Base-by-base conservation (phyloP, 495 filamentous ascomycete species). In the Hypoxylon fragiforme region DNA sequence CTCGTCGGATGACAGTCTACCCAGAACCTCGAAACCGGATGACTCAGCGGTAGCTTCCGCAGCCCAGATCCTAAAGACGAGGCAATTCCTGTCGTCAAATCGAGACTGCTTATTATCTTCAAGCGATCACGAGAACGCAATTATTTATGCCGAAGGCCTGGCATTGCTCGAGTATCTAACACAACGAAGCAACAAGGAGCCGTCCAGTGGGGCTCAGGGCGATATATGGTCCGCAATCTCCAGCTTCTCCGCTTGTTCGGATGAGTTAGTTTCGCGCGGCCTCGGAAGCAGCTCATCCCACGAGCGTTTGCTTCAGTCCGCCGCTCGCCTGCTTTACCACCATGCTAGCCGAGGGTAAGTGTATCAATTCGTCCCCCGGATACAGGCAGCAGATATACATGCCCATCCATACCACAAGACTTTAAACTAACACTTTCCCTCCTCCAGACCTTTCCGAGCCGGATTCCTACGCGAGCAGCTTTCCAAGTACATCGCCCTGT, bases 131-230 rank as follows among this genome's bases (percentile, higher is more conserved):
- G 62, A 65, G 11, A 62, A 73, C 7, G 79, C 84, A 9, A 55
- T 75, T n/a, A 68, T 81, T 7, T 79, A 79, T 60, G 77, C 77
- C 5, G 85, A 89, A 50, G 78, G 79, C 43, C 66, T 85, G 3
- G 80, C 82, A 0, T 68, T 95, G 1, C 69, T 88, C 12, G 73
- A 75, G 16, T 96, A 92, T 57, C 69, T 91, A 20, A 68, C 77
- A 53, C 45, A 54, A 9, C 50, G 54, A 14, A 68, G 60, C 8
- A 61, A 44, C 15, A 64, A 54, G 19, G 74, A 73, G 30, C 57
- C 71, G 0, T 52, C 54, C 30, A 70, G 66, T 12, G 49, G 36
- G 15, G 64, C 76, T 0, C 71, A 81, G 35, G 79, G 79, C 30
- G 70, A 77, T 45, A 85, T 86, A 48, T 69, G 54, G 14, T 65